Evolutionary conservation across 2,329 filamentous ascomycete species (phyloP).

Genomic region (Sarocladiaceae sp.): DNA sequence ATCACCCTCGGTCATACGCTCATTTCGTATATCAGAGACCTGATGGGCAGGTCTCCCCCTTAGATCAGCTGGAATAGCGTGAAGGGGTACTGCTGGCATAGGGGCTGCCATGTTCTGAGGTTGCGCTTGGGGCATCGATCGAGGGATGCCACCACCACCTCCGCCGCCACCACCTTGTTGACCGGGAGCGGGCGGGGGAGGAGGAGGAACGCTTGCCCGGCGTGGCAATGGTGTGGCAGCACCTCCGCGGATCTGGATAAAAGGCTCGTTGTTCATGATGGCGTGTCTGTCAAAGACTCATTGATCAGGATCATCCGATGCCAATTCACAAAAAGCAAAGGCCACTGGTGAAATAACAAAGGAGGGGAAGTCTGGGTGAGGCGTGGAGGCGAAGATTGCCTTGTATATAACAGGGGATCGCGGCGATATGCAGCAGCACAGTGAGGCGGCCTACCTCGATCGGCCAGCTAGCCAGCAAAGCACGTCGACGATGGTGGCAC

Average conservation of each 20-base stretch:
- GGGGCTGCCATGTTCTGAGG: slow-evolving; percentile 3
- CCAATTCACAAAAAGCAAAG: too few species aligned
- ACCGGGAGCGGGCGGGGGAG: slow-evolving; percentile 2
- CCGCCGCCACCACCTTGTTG: background rate
- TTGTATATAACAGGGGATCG: slow-evolving; percentile 1
- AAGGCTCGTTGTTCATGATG: background rate
- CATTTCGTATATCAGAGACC: slow-evolving; percentile 1
- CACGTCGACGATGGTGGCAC: background rate
- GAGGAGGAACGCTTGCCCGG: background rate
- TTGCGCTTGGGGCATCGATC: background rate
- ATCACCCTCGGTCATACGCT: slow-evolving; percentile 25
- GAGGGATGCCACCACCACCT: background rate
- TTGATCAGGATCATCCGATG: too few species aligned
- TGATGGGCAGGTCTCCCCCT: background rate
- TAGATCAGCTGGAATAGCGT: background rate
- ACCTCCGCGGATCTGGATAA: background rate
- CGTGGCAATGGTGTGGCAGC: slow-evolving; percentile 1
- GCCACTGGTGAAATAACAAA: too few species aligned
- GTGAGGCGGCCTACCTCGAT: background rate
- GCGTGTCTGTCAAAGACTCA: too few species aligned
- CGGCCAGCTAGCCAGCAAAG: slow-evolving; percentile 4
- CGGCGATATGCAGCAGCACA: slow-evolving; percentile 1
- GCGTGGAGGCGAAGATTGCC: background rate
- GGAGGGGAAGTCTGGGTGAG: too few species aligned
- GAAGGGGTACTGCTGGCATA: background rate